Base-by-base conservation (phyloP, 139 green algal species). In the Pseudopediastrum boryanum region DNA sequence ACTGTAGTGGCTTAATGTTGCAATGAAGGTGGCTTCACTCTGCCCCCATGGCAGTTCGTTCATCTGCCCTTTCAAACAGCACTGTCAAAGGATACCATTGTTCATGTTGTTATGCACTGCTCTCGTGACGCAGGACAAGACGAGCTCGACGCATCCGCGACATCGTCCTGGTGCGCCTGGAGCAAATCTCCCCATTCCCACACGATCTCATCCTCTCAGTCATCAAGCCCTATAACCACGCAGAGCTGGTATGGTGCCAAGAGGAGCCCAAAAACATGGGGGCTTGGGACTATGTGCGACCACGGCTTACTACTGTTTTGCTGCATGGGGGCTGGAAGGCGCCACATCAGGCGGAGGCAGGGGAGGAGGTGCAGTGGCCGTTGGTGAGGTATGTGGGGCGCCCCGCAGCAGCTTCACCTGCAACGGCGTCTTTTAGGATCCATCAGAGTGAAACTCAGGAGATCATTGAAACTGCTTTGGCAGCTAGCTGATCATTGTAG, bases 231-330 rank as follows among this genome's bases (percentile, higher is more conserved):
- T 95, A 95, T 72, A 41, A 78, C 0, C 80, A 89, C 36, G 91
- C 91, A 0, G 84, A 95, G 82, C 50, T 95, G 67, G 79, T 94
- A 25, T 97, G 92, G 92, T 88, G 75, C 39, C 90, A 95, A 75
- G 91, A 95, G 81, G 91, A 95, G 87, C 91, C 91, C 6, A 94
- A 93, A 77, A 94, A 95, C 85, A 92, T 93, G 88, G 89, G 90
- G 2, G 85, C 82, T 10, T 94, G 87, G 87, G n/a, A 39, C 5
- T 93, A 89, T 63, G 83, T 93, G 36, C 68, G 59, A 70, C 87
- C 87, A 0, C 79, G 87, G 43, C 65, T 90, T 41, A 75, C 86
- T 31, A 89, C 87, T 23, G 83, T 85, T 36, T 74, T 92, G 68
- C 50, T 83, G 35, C 78, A 89, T 35, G 61, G 29, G 33, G 54